Base-by-base conservation (phyloP, 305 asterid species). In the Plantago coronopus region DNA sequence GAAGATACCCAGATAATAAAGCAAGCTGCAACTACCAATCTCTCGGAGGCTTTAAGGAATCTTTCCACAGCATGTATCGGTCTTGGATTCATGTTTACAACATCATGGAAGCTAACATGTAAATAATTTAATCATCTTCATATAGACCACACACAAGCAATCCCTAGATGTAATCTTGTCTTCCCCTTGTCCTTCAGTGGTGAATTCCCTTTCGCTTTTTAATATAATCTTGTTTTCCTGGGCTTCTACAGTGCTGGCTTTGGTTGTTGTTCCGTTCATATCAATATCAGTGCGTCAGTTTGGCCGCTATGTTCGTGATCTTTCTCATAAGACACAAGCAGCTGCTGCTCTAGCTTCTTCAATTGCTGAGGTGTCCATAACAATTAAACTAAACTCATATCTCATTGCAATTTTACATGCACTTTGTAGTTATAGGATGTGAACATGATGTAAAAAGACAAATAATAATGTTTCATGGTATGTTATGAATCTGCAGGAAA, bases 31-130 rank as follows among this genome's bases (percentile, higher is more conserved):
- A 89, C 95, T 12, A 82, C 94, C 37, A 89, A 89, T 59, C 91
- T 89, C 68, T 87, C 97, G 16, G 94, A 83, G 70, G 89, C 94
- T 63, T 76, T 89, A 59, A 72, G 87, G 66, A 87, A 83, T 74
- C 72, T 87, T 57, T 70, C 95, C 29, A 86, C 94, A 55, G 87
- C 91, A 69, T 62, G 80, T 69, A 86, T 89, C 67, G 97, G 94
- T 19, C 78, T 89, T 19, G 95, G 84, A 16, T 89, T 86, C 74
- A 89, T 89, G 97, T 71, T 84, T 64, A 10, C 88, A 64, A 74
- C 97, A 50, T 89, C 95, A 56, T 89, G 97, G 95, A 87, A 87
- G 79, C 62, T 89, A 61, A 87, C 97, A 74, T 70, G 97, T 89
- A 72, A 76, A 68, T n/a, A 29, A 40, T 20, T 59, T 66, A 69